Evolutionary conservation across 2,329 filamentous ascomycete genomes (phyloP).

Genomic region (Lizonia empirigonia): DNA sequence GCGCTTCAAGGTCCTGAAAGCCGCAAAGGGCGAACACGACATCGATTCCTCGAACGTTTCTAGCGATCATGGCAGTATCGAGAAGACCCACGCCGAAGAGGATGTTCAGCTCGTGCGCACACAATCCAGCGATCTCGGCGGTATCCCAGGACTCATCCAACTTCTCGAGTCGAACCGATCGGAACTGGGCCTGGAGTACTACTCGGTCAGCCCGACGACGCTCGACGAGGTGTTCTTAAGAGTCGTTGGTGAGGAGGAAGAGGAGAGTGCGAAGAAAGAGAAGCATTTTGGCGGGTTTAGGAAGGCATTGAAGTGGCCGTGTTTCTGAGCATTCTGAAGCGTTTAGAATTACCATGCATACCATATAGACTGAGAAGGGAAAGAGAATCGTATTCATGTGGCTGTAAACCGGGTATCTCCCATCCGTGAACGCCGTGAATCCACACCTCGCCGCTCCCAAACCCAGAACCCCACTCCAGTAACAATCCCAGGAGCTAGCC

Average conservation of each 20-base stretch:
- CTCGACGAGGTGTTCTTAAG: constrained; percentile 88
- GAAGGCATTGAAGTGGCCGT: constrained; percentile 2
- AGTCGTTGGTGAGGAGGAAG: constrained; percentile 80
- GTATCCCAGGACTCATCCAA: constrained; percentile 72
- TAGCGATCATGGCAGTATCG: constrained; percentile 4
- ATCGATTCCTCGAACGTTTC: background rate
- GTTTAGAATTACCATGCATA: too few species aligned
- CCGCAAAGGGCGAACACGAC: constrained; percentile 37
- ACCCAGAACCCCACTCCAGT: too few species aligned
- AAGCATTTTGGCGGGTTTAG: background rate
- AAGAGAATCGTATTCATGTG: too few species aligned
- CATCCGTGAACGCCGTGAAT: too few species aligned
- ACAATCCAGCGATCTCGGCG: constrained; percentile 37
- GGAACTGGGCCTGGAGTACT: constrained; percentile 77
- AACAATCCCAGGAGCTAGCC: too few species aligned
- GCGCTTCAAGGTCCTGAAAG: constrained; percentile 75
- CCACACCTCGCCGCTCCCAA: too few species aligned
- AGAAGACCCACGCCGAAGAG: constrained; percentile 21
- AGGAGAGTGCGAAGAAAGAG: constrained; percentile 25
- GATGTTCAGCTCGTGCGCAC: constrained; percentile 32
- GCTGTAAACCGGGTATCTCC: too few species aligned
- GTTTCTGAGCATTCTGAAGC: too few species aligned
- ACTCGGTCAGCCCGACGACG: constrained; percentile 84
- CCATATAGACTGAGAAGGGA: too few species aligned
- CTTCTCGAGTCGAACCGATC: constrained; percentile 73